phyloP scores from a whole-genome alignment of 345 rosid species.

The Eucalyptus coolabah region DNA sequence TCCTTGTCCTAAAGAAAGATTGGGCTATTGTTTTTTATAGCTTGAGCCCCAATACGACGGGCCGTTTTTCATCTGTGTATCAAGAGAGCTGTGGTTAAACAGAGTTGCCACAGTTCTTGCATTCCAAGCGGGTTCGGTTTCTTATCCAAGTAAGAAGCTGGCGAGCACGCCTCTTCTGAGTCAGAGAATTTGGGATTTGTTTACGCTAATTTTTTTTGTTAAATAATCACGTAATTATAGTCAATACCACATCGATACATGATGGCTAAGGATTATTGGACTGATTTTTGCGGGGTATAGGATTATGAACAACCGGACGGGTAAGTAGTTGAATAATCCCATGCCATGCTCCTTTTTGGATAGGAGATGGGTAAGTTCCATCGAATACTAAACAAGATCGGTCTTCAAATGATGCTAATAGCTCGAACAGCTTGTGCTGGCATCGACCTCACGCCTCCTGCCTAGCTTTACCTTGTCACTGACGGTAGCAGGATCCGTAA shows the following conservation, averaged over 20 bases:
- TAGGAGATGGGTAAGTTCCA: background rate
- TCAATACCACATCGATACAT: background rate
- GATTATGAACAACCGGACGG: background rate
- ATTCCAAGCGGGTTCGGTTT: background rate
- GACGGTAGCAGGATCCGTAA: rapidly evolving
- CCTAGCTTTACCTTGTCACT: background rate
- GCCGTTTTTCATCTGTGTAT: background rate
- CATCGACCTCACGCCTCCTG: background rate
- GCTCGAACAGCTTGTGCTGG: background rate
- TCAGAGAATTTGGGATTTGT: background rate
- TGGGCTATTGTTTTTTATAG: background rate
- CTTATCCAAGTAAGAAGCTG: background rate
- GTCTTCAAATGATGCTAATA: background rate
- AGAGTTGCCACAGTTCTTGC: background rate
- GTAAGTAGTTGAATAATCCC: background rate
- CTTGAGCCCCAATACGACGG: background rate
- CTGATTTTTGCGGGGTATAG: background rate
- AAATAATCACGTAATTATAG: background rate
- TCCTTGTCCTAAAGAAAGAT: background rate
- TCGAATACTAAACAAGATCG: background rate
- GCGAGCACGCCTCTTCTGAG: background rate
- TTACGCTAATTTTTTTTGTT: background rate
- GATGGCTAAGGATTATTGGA: background rate
- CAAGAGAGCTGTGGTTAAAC: no score
- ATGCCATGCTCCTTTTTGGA: background rate